These are phyloP conservation scores for Fusarium sp. DNA, from an alignment of 2,329 filamentous ascomycete species.

Conservation along the genomic window DNA sequence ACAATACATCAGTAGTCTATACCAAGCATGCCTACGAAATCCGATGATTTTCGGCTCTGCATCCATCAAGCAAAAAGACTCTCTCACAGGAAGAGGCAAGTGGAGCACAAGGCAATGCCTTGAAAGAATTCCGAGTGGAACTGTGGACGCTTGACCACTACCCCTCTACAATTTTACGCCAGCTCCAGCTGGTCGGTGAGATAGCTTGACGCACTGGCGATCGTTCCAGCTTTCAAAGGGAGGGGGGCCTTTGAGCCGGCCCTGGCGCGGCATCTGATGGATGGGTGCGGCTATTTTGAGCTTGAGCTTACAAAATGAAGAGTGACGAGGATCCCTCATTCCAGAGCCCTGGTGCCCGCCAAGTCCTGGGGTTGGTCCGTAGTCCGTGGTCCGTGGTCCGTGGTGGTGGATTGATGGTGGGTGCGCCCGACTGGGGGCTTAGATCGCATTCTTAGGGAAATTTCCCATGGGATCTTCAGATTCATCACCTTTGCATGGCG, in stretches of 20 bases:
- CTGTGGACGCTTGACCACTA: constrained; percentile 21
- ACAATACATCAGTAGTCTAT: not conserved
- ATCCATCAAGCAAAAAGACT: not conserved
- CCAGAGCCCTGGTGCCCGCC: constrained; percentile 36
- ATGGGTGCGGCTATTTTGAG: not conserved
- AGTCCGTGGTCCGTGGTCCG: not conserved
- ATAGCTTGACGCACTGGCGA: constrained; percentile 38
- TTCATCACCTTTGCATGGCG: constrained; percentile 12
- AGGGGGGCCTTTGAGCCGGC: constrained; percentile 25
- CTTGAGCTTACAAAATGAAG: constrained; percentile 6
- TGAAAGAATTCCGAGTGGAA: constrained; percentile 22
- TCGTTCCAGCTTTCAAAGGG: constrained; percentile 31
- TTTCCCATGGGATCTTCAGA: constrained; percentile 36
- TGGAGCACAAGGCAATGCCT: constrained; percentile 20
- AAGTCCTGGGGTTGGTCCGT: constrained; percentile 25
- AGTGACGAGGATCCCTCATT: constrained; percentile 33
- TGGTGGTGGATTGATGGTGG: constrained; percentile 29
- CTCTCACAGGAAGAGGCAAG: constrained; percentile 1
- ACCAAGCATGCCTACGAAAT: not conserved
- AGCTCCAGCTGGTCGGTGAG: constrained; percentile 38
- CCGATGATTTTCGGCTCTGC: constrained; percentile 26
- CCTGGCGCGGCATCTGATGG: constrained; percentile 23
- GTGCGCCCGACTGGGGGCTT: constrained; percentile 20
- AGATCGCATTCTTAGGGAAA: constrained; percentile 32
- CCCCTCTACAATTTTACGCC: constrained; percentile 8